Base-by-base conservation (phyloP, 768 basidiomycete genomes). In the Tylopilus sp. region DNA sequence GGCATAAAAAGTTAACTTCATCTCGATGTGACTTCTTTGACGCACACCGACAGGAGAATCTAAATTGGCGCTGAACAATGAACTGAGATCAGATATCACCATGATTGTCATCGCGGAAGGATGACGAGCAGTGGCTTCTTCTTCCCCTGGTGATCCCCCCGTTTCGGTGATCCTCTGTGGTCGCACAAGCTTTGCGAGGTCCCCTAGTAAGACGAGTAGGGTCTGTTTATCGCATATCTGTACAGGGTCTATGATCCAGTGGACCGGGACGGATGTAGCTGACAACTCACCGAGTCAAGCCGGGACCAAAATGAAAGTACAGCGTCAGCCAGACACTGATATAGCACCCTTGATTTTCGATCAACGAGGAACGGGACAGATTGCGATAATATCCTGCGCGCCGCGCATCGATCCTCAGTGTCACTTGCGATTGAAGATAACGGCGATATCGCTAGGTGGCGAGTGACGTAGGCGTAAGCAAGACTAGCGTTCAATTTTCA, bases 1-100 rank as follows among this genome's bases (percentile, higher is more conserved):
- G 5, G 80, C 80, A 56, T 91, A 91, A 68, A 85, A 91, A 13
- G 74, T 65, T 22, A 90, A 57, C 69, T 89, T 91, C 57, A 80
- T 80, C 9, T 73, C 64, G 44, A 80, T 66, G 57, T 78, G 79
- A 45, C 56, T 40, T 62, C 21, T 44, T 44, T 41, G 55, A 30
- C 31, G 18, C 25, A 50, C n/a, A 10, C 18, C 45, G 41, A 17
- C 20, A 18, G 43, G 30, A 47, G 55, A 40, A 25, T 50, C 46
- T 30, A 22, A 18, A 21, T 2, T 12, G 26, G 22, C 12, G 30
- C 48, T 25, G 40, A 68, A 71, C 18, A 70, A 57, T 28, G 45
- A 28, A n/a, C 44, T 47, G 3, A 60, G 26, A 46, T 71, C 67
- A 4, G 69, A 65, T 20, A 69, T 50, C 40, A 21, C 69, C 55